These are phyloP conservation scores for Aspergillus transmontanensis DNA, from an alignment of 2,329 filamentous ascomycete genomes.

Conservation along the genomic window DNA sequence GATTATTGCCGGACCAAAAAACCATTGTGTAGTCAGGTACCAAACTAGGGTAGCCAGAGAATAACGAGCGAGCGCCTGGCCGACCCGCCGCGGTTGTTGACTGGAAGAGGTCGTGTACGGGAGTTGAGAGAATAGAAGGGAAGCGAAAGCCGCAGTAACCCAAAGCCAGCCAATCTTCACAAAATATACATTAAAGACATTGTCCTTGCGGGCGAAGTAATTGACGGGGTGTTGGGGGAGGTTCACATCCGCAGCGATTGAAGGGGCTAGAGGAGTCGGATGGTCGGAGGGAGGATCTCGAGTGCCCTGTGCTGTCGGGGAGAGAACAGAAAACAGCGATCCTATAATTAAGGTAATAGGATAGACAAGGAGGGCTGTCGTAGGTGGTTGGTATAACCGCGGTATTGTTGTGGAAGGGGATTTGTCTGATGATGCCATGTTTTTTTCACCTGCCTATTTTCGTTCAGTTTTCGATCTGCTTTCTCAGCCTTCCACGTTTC, in stretches of 20 bases:
- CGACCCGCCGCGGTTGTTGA: conserved; percentile 46
- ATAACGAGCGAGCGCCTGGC: conserved; percentile 70
- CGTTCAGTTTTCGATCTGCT: not conserved
- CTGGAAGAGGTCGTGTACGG: conserved; percentile 50
- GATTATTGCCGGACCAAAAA: conserved; percentile 85
- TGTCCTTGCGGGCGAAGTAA: conserved; percentile 94
- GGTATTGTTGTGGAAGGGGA: conserved; percentile 9
- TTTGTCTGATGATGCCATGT: conserved; percentile 15
- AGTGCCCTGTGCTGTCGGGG: conserved; percentile 64
- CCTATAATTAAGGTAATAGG: conserved; percentile 78
- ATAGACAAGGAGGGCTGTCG: conserved; percentile 67
- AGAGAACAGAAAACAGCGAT: conserved; percentile 76
- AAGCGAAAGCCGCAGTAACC: conserved; percentile 73
- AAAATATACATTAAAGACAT: conserved; percentile 89
- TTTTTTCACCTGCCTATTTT: not conserved
- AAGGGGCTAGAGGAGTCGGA: conserved; percentile 51
- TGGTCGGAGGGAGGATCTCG: conserved; percentile 56
- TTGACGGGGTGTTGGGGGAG: conserved; percentile 38
- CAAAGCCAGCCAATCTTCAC: conserved; percentile 96
- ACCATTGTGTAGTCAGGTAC: conserved; percentile 94
- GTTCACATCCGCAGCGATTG: conserved; percentile 33
- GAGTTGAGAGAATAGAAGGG: conserved; percentile 71
- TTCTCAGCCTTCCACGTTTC: not conserved
- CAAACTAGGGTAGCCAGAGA: conserved; percentile 73
- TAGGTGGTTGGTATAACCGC: conserved; percentile 12